Evolutionary conservation across 148 eudicot species (phyloP).

Genomic region (Rhododendron griersonianum): DNA sequence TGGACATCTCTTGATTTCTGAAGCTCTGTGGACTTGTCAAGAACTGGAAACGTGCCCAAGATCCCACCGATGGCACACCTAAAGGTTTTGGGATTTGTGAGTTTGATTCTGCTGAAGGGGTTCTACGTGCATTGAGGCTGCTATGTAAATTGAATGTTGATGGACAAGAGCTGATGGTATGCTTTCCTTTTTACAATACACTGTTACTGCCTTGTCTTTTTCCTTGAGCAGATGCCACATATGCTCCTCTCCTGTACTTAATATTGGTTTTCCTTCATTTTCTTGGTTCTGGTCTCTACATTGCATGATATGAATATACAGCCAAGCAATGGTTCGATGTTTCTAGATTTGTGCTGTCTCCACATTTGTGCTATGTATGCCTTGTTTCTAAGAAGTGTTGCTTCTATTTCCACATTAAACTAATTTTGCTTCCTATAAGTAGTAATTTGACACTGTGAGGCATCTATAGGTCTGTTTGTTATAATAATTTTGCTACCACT

Average conservation of each 20-base stretch:
- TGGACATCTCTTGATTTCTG: slow-evolving; percentile 21
- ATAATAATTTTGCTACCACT: not conserved
- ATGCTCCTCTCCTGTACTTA: not conserved
- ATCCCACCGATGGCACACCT: slow-evolving; percentile 71
- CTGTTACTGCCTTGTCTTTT: not conserved
- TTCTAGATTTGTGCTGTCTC: not conserved
- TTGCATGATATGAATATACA: not conserved
- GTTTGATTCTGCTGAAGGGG: slow-evolving; percentile 92
- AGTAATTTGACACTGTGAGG: not conserved
- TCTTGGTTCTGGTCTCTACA: not conserved
- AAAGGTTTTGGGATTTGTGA: slow-evolving; percentile 90
- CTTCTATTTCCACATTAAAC: too few relatives aligned
- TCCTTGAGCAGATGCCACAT: not conserved
- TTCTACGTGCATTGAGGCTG: slow-evolving; percentile 84
- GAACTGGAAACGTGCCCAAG: slow-evolving; percentile 94
- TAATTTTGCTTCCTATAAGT: not conserved
- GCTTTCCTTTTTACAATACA: not conserved
- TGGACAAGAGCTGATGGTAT: slow-evolving; percentile 90
- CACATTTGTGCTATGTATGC: not conserved
- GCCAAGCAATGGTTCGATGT: not conserved
- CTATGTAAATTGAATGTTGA: slow-evolving; percentile 79
- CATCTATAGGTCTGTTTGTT: not conserved
- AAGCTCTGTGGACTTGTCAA: slow-evolving; percentile 96
- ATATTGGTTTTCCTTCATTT: not conserved
- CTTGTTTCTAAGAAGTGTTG: not conserved